A percentile compares a stretch with the other conserved stretches of the same genome.
Evolutionary conservation across 345 rosid species (phyloP).

Genomic region (Gossypium stocksii): DNA sequence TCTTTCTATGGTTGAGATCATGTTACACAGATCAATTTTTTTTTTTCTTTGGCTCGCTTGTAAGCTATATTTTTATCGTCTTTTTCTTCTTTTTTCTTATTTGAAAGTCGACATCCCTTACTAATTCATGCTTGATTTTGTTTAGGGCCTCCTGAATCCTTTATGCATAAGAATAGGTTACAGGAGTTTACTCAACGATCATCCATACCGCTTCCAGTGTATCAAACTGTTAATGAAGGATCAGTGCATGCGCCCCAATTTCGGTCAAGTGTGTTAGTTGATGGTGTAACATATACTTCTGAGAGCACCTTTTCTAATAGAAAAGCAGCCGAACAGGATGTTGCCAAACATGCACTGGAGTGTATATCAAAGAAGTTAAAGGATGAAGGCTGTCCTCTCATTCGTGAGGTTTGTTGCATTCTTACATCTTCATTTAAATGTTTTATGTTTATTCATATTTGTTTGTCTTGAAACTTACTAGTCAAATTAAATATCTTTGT

Average conservation of each 20-base stretch:
- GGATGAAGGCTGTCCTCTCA: conserved; percentile 27
- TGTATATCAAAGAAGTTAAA: conserved; percentile 22
- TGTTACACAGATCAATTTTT: not conserved
- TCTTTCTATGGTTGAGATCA: not conserved
- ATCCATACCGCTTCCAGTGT: conserved; percentile 25
- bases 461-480: not conserved
- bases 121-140: not conserved
- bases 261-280: conserved; percentile 33
- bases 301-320: conserved; percentile 23
- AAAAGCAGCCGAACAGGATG: conserved; percentile 47
- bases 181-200: conserved; percentile 41
- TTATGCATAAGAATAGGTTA: conserved; percentile 32
- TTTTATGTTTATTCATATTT: not conserved
- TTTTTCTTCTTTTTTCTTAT: not conserved
- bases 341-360: conserved; percentile 40
- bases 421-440: not conserved
- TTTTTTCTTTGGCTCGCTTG: not conserved
- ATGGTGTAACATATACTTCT: conserved; percentile 33
- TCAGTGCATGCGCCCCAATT: conserved; percentile 27
- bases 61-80: not conserved
- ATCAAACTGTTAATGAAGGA: conserved; percentile 33
- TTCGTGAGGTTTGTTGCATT: conserved; percentile 30
- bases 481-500: not conserved
- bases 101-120: not conserved
- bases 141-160: not conserved